Evolutionary conservation across 2,329 filamentous ascomycete species (phyloP).

Genomic region (Sphaerulina populicola): DNA sequence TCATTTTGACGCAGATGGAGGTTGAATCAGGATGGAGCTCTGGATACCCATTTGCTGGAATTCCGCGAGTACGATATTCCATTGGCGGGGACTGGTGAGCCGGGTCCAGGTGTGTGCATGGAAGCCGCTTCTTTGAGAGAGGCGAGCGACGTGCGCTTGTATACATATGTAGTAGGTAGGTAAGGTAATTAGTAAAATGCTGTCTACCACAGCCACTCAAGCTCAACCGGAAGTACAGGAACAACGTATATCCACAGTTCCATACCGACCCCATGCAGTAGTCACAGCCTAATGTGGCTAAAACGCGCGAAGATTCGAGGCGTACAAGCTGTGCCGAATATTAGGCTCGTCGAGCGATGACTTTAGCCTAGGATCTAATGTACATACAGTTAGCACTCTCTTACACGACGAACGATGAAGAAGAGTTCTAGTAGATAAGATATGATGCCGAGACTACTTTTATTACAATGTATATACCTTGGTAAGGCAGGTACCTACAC

Average conservation of each 20-base stretch:
- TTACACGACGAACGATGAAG: too few relatives aligned
- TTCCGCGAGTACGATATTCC: neutral
- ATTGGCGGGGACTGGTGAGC: neutral
- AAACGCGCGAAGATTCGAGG: neutral
- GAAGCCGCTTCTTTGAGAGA: neutral
- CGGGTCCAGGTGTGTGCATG: neutral
- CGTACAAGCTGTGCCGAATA: neutral
- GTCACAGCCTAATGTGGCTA: neutral
- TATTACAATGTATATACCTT: too few relatives aligned
- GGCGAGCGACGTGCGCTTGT: neutral
- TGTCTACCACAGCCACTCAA: neutral
- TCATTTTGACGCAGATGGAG: neutral
- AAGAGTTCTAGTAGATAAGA: too few relatives aligned
- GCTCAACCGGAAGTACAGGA: too few relatives aligned
- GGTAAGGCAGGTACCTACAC: too few relatives aligned
- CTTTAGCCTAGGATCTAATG: neutral
- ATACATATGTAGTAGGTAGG: too few relatives aligned
- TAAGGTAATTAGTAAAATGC: neutral
- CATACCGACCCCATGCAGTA: neutral
- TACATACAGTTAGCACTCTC: too few relatives aligned
- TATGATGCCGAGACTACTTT: too few relatives aligned
- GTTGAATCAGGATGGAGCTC: slow-evolving; percentile 11
- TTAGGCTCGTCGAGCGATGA: neutral
- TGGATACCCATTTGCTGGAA: slow-evolving; percentile 19
- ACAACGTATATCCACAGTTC: too few relatives aligned